Percentiles rank a stretch among this genome's conserved stretches.
phyloP scores from a whole-genome alignment of 345 rosid species.

The Rhodomyrtus tomentosa region DNA sequence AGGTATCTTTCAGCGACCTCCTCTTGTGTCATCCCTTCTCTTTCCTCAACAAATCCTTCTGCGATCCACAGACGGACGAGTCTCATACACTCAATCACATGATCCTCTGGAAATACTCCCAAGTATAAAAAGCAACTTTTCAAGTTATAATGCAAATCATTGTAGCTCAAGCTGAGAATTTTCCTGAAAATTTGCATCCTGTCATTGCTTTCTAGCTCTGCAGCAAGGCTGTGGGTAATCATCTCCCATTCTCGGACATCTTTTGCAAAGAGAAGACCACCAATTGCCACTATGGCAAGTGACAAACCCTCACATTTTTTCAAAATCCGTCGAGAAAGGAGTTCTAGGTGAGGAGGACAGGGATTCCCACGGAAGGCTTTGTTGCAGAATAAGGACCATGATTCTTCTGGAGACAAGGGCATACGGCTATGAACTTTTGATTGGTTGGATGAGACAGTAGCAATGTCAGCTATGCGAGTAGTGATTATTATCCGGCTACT shows the following conservation, averaged over 20 bases:
- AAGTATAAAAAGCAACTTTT: neutral
- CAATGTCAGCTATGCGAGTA: neutral
- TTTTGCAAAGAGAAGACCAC: neutral
- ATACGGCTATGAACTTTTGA: neutral
- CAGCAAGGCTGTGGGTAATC: neutral
- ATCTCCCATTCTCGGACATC: neutral
- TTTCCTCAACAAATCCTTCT: neutral
- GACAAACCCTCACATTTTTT: neutral
- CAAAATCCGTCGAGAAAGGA: neutral
- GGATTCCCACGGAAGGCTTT: neutral
- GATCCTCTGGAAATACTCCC: neutral
- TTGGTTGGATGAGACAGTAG: neutral
- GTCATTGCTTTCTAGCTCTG: neutral
- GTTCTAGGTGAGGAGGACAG: neutral
- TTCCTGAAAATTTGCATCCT: neutral
- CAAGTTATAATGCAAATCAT: neutral
- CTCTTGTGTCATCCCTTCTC: neutral
- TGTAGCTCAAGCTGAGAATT: neutral
- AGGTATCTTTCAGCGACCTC: neutral
- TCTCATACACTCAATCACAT: accelerated
- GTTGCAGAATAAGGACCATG: neutral
- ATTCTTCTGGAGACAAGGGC: neutral
- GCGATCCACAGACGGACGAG: neutral
- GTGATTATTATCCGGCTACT: neutral
- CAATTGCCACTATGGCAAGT: neutral